A percentile compares a stretch with the other conserved stretches of the same genome.
These are phyloP conservation scores for Dentipellis sp. DNA, from an alignment of 768 basidiomycete genomes.

Conservation along the genomic window DNA sequence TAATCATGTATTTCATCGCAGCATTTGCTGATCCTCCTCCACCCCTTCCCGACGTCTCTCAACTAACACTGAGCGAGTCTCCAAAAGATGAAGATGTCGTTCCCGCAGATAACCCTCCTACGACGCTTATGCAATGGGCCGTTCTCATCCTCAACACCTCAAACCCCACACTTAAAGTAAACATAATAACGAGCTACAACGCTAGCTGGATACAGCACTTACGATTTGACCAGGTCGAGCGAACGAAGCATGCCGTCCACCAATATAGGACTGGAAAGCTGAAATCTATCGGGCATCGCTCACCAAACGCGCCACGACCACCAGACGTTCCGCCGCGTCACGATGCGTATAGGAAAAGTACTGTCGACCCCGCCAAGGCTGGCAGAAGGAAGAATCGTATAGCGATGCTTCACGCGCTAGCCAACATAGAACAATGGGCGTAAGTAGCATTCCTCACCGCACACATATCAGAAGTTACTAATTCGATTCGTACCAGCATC, in stretches of 20 bases:
- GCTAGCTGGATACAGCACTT: background rate
- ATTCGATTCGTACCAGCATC: slow-evolving; percentile 32
- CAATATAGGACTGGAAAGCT: slow-evolving; percentile 64
- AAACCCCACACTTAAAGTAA: slow-evolving; percentile 55
- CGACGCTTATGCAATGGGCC: slow-evolving; percentile 70
- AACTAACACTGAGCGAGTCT: slow-evolving; percentile 9
- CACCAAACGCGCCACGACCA: slow-evolving; percentile 37
- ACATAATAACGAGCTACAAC: background rate
- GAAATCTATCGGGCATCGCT: slow-evolving; percentile 49
- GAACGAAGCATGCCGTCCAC: slow-evolving; percentile 60
- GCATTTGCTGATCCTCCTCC: slow-evolving; percentile 61
- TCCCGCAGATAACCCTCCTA: slow-evolving; percentile 40
- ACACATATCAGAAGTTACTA: background rate
- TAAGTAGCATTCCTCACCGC: slow-evolving; percentile 29
- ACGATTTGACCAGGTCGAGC: slow-evolving; percentile 38
- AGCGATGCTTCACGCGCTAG: slow-evolving; percentile 73
- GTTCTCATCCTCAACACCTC: slow-evolving; percentile 71
- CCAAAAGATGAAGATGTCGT: slow-evolving; percentile 34
- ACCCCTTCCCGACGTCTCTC: slow-evolving; percentile 18
- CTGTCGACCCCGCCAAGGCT: slow-evolving; percentile 51
- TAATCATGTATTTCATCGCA: slow-evolving; percentile 13
- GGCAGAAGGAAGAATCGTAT: slow-evolving; percentile 54
- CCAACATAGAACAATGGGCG: slow-evolving; percentile 88
- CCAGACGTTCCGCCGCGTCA: slow-evolving; percentile 62
- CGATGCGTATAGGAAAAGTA: slow-evolving; percentile 36